Percentiles rank a stretch among this genome's conserved stretches.
Evolutionary conservation across 495 filamentous ascomycete species (phyloP).

Genomic region (Penicillium pancosmium): DNA sequence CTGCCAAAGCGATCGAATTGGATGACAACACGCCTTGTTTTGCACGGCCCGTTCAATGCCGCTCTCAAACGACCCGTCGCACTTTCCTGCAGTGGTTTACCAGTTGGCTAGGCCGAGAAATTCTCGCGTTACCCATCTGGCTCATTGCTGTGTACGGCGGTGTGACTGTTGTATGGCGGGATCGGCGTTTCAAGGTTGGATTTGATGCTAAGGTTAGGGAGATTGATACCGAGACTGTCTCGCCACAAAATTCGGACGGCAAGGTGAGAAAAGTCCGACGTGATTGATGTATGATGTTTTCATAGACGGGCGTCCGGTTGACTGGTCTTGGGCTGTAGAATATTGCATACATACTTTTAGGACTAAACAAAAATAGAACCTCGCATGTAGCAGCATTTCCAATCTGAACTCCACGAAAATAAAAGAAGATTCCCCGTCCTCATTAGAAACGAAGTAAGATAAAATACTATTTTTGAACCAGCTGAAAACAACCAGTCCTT

Average conservation of each 20-base stretch:
- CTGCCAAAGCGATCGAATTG: conserved; percentile 65
- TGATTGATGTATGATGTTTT: conserved; percentile 23
- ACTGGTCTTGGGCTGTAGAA: neutral
- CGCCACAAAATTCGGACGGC: conserved; percentile 8
- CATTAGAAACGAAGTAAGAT: conserved; percentile 1
- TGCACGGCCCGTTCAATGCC: conserved; percentile 47
- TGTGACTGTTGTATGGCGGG: conserved; percentile 83
- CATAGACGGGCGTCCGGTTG: neutral
- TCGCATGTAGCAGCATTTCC: neutral
- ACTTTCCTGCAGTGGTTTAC: conserved; percentile 70
- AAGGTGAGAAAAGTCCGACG: conserved; percentile 28
- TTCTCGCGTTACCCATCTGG: conserved; percentile 87
- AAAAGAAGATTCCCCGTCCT: neutral
- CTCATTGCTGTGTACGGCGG: conserved; percentile 80
- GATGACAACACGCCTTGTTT: conserved; percentile 76
- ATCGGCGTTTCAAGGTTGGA: conserved; percentile 77
- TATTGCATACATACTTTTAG: neutral
- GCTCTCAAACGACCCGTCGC: conserved; percentile 41
- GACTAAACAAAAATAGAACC: neutral
- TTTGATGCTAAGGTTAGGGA: conserved; percentile 76
- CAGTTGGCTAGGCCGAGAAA: conserved; percentile 85
- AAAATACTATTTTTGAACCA: neutral
- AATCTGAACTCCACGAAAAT: neutral
- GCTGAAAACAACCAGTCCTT: neutral
- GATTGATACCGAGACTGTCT: conserved; percentile 30